Evolutionary conservation across 176 grass and related monocot genomes (phyloP).

Genomic region (Dendrocalamus sinicus): DNA sequence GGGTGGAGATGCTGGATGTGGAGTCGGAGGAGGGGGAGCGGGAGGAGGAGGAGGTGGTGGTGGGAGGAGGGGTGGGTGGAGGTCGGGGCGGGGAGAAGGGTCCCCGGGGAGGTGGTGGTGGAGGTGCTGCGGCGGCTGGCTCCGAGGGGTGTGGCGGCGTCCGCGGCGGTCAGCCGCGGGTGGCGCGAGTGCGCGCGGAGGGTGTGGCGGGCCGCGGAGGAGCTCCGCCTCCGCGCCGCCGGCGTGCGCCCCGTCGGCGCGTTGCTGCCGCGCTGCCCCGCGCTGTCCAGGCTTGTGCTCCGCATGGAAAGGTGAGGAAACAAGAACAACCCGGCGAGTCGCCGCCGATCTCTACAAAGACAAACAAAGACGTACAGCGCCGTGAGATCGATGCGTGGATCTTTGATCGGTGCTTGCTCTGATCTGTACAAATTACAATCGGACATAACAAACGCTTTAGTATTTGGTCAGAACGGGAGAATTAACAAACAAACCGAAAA

Average conservation of each 20-base stretch:
- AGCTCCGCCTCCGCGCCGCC: slow-evolving; percentile 57
- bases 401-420: not conserved
- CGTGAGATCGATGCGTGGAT: slow-evolving; percentile 35
- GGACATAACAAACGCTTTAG: not conserved
- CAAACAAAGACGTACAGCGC: not conserved
- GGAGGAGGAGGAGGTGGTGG: not conserved
- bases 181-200: slow-evolving; percentile 71
- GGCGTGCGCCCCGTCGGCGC: slow-evolving; percentile 58
- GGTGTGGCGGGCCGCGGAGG: slow-evolving; percentile 62
- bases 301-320: slow-evolving; percentile 75
- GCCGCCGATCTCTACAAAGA: slow-evolving; percentile 1
- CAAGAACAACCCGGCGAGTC: not conserved
- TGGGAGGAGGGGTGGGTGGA: slow-evolving; percentile 33
- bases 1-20: slow-evolving; percentile 9
- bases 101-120: slow-evolving; percentile 47
- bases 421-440: not conserved
- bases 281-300: slow-evolving; percentile 60
- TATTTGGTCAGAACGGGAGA: not conserved
- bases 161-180: slow-evolving; percentile 59
- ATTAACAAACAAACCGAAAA: not conserved
- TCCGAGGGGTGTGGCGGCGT: slow-evolving; percentile 52
- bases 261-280: slow-evolving; percentile 60
- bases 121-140: slow-evolving; percentile 65
- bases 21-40: not conserved
- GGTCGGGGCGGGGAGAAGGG: slow-evolving; percentile 16